Base-by-base conservation (phyloP, 129 eudicot species). In the Tagetes patula region DNA sequence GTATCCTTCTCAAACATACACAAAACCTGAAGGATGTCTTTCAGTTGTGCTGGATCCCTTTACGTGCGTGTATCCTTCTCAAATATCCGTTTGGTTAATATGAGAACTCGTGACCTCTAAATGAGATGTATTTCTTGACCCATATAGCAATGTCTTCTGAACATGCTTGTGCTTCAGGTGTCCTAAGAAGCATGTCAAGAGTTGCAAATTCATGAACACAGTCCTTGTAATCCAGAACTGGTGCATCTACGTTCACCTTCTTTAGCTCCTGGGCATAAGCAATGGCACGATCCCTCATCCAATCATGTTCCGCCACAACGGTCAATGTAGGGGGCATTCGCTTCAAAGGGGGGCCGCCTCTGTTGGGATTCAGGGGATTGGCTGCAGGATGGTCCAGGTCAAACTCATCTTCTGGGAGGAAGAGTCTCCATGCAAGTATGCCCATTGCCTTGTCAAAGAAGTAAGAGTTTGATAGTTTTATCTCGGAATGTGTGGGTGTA, bases 171-270 rank as follows among this genome's bases (percentile, higher is more conserved):
- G 96, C 96, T 77, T 92, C 87, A 54, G 98, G 98, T 62, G 96
- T 89, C 75, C 89, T 81, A 30, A 92, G 92, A 69, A 92, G 96
- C 95, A 92, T 84, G 30, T 89, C 98, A 49, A 92, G 88, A n/a
- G 98, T 92, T 10, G 98, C 98, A 79, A 92, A 92, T 78, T 89
- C 98, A 77, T 92, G 98, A 72, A 92, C 98, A 20, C 95, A 95
- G 76, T 92, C 98, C 78, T 92, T 92, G 82, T 92, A 92, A 81
- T 92, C 98, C 8, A 87, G 80, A 82, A 92, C 92, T 2, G 98
- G 98, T 38, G 98, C 95, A 75, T 87, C 98, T 7, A 89, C 98
- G 45, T 92, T 89, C 54, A 92, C 96, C 82, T 89, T 89, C 20
- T 92, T 82, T 13, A 92, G 84, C 77, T 85, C 96, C 80, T 92